Percentiles rank a stretch among this genome's conserved stretches.
Conservation (phyloP, 371 early-diverging fungal species). For the Mortierella sp. region DNA sequence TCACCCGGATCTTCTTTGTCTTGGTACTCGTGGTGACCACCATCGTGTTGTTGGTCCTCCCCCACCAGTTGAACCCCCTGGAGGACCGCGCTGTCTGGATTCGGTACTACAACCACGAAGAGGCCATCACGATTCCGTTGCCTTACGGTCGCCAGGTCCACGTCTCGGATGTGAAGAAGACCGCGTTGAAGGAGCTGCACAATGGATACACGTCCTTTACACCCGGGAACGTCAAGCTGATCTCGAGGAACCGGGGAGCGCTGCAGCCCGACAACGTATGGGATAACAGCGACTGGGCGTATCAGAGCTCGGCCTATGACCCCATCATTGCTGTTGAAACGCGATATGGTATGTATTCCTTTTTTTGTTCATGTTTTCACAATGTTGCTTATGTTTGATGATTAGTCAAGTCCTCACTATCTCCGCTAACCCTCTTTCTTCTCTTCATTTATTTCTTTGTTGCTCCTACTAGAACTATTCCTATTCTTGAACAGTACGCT, state of each 20-base stretch:
- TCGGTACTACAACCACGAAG: constrained; percentile 31
- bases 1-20: background rate
- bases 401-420: background rate
- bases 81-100: constrained; percentile 35
- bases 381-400: background rate
- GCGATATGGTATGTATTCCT: constrained; percentile 38
- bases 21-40: background rate
- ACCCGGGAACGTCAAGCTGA: constrained; percentile 5
- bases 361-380: background rate
- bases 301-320: background rate
- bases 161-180: constrained; percentile 31
- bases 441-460: background rate
- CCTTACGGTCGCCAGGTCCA: constrained; percentile 15
- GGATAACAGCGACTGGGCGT: background rate
- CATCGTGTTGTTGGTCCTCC: background rate
- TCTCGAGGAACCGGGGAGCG: background rate
- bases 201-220: background rate
- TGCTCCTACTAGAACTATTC: background rate
- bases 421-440: too few relatives aligned
- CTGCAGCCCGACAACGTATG: constrained; percentile 14
- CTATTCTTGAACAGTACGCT: background rate
- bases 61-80: constrained; percentile 10
- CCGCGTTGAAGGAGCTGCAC: constrained; percentile 15
- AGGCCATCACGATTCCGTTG: constrained; percentile 23
- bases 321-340: constrained; percentile 6